Percentiles rank a stretch among this genome's conserved stretches.
phyloP scores from a whole-genome alignment of 106 monocot genomes.

The Dendrobium huoshanense region DNA sequence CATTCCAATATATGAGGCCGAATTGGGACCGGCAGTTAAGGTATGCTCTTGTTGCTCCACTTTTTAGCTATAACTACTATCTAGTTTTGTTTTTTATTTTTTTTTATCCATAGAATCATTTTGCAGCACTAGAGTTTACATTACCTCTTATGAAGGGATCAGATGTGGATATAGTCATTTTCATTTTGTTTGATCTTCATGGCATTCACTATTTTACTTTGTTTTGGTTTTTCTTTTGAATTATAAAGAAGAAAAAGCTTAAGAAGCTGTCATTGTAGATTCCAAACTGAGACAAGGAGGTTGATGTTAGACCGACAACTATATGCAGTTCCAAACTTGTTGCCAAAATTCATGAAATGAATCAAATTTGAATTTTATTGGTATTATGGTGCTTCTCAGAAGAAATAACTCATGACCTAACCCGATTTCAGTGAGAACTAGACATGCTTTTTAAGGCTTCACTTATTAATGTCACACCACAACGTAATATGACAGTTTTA shows the following conservation, averaged over 20 bases:
- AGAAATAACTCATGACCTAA: not conserved
- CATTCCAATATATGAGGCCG: constrained; percentile 30
- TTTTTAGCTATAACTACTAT: not conserved
- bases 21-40: constrained; percentile 20
- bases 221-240: not conserved
- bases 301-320: not conserved
- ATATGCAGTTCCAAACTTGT: not conserved
- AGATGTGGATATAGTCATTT: not conserved
- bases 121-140: not conserved
- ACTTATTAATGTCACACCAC: too few relatives aligned
- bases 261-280: not conserved
- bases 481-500: too few relatives aligned
- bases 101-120: not conserved
- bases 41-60: constrained; percentile 6
- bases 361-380: not conserved
- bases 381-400: not conserved
- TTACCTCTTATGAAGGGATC: not conserved
- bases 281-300: not conserved
- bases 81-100: not conserved
- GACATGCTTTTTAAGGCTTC: not conserved
- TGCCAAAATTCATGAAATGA: not conserved
- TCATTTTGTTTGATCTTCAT: not conserved
- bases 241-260: not conserved
- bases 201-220: not conserved
- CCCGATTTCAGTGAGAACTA: not conserved